Base-by-base conservation (phyloP, 2,329 filamentous ascomycete species). In the Penicillium freii region DNA sequence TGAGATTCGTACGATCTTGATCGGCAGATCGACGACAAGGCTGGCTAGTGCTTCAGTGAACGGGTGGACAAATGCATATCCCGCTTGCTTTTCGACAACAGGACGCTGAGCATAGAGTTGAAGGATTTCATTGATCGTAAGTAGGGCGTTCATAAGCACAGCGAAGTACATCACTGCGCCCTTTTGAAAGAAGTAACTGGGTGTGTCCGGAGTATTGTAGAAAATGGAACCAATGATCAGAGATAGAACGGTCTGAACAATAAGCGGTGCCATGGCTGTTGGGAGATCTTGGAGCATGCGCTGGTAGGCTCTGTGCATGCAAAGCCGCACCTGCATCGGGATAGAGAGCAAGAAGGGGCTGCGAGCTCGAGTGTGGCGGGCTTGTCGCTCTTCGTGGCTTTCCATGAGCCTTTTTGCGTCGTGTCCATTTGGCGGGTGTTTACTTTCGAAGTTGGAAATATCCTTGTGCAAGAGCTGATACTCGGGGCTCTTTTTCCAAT, bases 111-210 rank as follows among this genome's bases (percentile, higher is more conserved):
- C 59, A 42, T 69, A 61, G 1, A 71, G 60, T 68, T 84, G 88
- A 62, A 66, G 70, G 47, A 72, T 67, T 56, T 72, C 68, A 9
- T 58, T 61, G 54, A 72, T 70, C 1, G 69, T 66, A 4, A 87
- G 82, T 64, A 94, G 91, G 43, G 90, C 91, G 72, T 93, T 95
- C 80, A 93, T 86, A 54, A 96, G 80, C 69, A 92, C 86, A 60
- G 90, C 89, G 69, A 94, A 94, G 82, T 95, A 96, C 48, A 96
- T 79, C 6, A 93, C 81, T 36, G 88, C 87, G 56, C 89, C 89
- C 56, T 91, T 86, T 66, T 84, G 81, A 76, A 86, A 92, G 78
- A 95, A 94, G 63, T 86, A 90, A 25, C 74, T 70, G 0, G 90
- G 87, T 8, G 79, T 80, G 1, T 80, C 69, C 21, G 83, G 76